These are phyloP conservation scores for Berkeleyomyces basicola DNA, from an alignment of 2,329 filamentous ascomycete genomes.

Conservation along the genomic window DNA sequence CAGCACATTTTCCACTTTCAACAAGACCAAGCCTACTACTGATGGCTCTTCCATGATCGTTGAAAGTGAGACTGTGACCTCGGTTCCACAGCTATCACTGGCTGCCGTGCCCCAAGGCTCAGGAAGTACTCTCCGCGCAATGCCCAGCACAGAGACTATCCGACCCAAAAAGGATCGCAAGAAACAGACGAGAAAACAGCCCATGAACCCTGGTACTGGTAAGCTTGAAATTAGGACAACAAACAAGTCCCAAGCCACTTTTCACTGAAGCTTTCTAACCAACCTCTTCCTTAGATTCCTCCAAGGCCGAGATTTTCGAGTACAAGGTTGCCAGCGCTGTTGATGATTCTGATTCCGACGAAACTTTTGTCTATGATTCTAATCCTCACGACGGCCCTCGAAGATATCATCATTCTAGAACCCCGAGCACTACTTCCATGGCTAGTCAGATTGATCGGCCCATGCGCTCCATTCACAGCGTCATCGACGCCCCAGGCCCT, in stretches of 20 bases:
- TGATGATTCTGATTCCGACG: slow-evolving; percentile 92
- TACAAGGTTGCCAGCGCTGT: slow-evolving; percentile 91
- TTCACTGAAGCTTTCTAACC: neutral
- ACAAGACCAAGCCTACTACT: slow-evolving; percentile 50
- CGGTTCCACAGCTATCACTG: slow-evolving; percentile 69
- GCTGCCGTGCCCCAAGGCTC: slow-evolving; percentile 35
- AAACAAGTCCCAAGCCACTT: neutral
- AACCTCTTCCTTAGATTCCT: slow-evolving; percentile 43
- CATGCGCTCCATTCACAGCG: slow-evolving; percentile 45
- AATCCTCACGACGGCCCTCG: slow-evolving; percentile 65
- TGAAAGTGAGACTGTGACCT: slow-evolving; percentile 88
- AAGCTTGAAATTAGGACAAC: slow-evolving; percentile 24
- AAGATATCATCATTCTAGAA: slow-evolving; percentile 85
- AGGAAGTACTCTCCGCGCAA: slow-evolving; percentile 57
- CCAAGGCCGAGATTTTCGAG: slow-evolving; percentile 96
- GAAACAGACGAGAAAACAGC: slow-evolving; percentile 57
- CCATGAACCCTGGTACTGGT: slow-evolving; percentile 59
- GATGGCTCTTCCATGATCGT: slow-evolving; percentile 89
- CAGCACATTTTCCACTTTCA: slow-evolving; percentile 45
- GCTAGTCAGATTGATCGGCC: slow-evolving; percentile 47
- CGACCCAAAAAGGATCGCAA: slow-evolving; percentile 88
- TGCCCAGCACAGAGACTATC: slow-evolving; percentile 90
- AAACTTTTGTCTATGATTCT: slow-evolving; percentile 97
- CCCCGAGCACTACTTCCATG: slow-evolving; percentile 82
- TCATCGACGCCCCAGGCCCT: slow-evolving; percentile 41